Evolutionary conservation across 2,329 filamentous ascomycete species (phyloP).

Genomic region (Talaromyces albobiverticillius): DNA sequence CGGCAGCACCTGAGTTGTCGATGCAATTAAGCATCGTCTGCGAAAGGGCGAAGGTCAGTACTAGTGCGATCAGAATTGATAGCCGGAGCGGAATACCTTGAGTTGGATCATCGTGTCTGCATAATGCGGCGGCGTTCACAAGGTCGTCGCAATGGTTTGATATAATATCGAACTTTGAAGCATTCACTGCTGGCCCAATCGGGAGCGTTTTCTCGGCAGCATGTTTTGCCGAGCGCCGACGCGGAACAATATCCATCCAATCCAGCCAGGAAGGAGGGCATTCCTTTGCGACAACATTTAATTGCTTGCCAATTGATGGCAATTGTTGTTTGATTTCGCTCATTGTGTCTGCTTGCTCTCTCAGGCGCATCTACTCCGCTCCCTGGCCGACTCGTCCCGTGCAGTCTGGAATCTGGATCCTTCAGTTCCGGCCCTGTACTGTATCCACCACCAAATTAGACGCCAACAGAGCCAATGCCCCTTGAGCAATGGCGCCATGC

Average conservation of each 20-base stretch:
- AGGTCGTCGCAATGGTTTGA: background rate
- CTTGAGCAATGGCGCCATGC: slow-evolving; percentile 10
- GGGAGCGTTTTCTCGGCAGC: slow-evolving; percentile 14
- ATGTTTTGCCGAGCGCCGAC: slow-evolving; percentile 26
- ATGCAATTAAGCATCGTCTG: slow-evolving; percentile 99
- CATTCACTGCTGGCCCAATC: background rate
- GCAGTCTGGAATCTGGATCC: no score
- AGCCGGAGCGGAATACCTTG: slow-evolving; percentile 68
- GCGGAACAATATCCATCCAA: background rate
- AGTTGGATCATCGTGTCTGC: slow-evolving; percentile 79
- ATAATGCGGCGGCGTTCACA: slow-evolving; percentile 22
- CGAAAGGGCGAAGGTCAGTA: slow-evolving; percentile 2
- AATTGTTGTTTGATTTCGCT: no score
- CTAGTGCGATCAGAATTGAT: no score
- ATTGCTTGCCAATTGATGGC: no score
- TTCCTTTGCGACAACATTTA: no score
- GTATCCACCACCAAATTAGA: background rate
- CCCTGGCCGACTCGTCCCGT: no score
- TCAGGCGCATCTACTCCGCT: no score
- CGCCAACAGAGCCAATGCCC: background rate
- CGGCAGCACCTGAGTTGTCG: slow-evolving; percentile 96
- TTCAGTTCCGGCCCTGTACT: background rate
- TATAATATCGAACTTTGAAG: no score
- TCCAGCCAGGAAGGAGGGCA: no score
- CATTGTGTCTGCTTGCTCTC: no score